Evolutionary conservation across 2,329 filamentous ascomycete species (phyloP), one percentile per base, ranked within the genome.

Genomic region (Diaporthe capsici): DNA sequence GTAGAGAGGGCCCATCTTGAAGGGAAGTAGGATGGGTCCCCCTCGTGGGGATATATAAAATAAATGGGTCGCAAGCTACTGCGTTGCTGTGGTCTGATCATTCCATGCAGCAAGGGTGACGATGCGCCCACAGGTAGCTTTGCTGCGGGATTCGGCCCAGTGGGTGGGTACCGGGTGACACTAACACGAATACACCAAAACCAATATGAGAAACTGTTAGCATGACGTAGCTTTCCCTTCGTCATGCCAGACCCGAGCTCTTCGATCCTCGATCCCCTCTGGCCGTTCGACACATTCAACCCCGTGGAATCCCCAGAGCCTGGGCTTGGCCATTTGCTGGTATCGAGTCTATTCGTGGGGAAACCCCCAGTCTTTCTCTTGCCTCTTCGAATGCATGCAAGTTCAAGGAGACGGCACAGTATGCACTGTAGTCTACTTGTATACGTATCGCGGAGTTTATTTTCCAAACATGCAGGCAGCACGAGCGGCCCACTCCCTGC

Each of bases 101-200:
- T 70, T 70, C 65, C 65, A 70, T 70, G 55, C 70, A 51, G 55
- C 70, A 55, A 73, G 71, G 71, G 60, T 73, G 71, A 73, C 71
- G 60, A 53, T 39, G 34, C 71, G 42, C 58, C 47, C 71, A 55
- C 34, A 73, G 58, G 42, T 53, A 73, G 55, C 44, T 60, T 31
- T 31, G 71, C 31, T 31, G 65, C 65, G 65, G 65, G 34, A 42
- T 55, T 70, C 65, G 65, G 65, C 65, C 65, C 49, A 10, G 13
- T 12, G 15, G 61, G 65, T 68, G 65, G 49, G 49, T 70, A 70
- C 65, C 2, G 22, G 13, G 15, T 42, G 47, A 70, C 49, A 70
- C 65, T 70, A 70, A 70, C 65, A 70, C 13, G 8, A 13, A 2
- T 13, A 4, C 2, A 7, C 65, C 2, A 20, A 13, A 6, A 10